Evolutionary conservation across 176 grass and related monocot genomes (phyloP).

Genomic region (Musa itinerans): DNA sequence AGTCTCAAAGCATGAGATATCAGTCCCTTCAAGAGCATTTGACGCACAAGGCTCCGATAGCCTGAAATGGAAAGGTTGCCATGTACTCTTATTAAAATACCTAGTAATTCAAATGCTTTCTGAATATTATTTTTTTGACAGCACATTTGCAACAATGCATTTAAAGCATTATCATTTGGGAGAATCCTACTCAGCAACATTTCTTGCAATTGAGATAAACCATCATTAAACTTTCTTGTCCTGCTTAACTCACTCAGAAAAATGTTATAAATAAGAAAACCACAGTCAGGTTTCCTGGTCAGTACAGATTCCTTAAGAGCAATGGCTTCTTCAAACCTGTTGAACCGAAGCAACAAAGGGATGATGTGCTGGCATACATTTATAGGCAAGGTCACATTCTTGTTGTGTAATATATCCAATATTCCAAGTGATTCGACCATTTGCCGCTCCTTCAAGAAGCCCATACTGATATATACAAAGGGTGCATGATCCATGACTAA

Average conservation of each 20-base stretch:
- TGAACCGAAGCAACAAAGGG: constrained; percentile 41
- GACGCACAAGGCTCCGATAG: constrained; percentile 50
- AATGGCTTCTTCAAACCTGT: constrained; percentile 34
- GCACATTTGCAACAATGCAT: constrained; percentile 54
- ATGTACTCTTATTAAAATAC: constrained; percentile 57
- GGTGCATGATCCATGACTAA: constrained; percentile 31
- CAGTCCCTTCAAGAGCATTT: constrained; percentile 44
- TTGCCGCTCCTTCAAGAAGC: constrained; percentile 72
- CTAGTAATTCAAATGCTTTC: constrained; percentile 44
- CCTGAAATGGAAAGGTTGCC: constrained; percentile 50
- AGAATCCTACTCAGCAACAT: constrained; percentile 19
- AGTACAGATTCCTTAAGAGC: constrained; percentile 37
- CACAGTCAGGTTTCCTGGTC: constrained; percentile 9
- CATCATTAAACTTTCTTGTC: constrained; percentile 41
- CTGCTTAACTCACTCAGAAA: constrained; percentile 45
- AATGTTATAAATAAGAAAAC: constrained; percentile 21
- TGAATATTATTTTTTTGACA: constrained; percentile 45
- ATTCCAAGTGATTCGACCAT: constrained; percentile 61
- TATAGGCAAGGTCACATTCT: constrained; percentile 22
- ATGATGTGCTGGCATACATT: constrained; percentile 19
- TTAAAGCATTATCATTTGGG: constrained; percentile 36
- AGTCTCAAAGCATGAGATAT: constrained; percentile 42
- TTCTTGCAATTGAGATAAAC: constrained; percentile 32
- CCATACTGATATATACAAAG: constrained; percentile 49
- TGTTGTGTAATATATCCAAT: constrained; percentile 48